Evolutionary conservation across 2,329 filamentous ascomycete species (phyloP).

Genomic region (Hypoxylon sp.): DNA sequence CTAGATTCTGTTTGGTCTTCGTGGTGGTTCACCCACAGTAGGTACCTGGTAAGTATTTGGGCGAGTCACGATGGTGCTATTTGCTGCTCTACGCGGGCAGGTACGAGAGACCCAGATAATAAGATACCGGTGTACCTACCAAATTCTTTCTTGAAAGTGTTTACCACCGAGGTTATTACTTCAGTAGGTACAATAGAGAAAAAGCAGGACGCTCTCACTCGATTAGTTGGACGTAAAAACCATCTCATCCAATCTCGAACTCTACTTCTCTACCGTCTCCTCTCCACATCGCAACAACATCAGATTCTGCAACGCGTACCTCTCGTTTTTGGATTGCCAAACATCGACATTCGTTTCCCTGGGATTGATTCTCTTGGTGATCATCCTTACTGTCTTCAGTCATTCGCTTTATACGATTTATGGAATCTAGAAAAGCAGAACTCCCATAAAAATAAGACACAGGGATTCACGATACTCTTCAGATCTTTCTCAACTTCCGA

Average conservation of each 20-base stretch:
- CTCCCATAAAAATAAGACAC: constrained; percentile 30
- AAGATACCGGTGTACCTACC: constrained; percentile 1
- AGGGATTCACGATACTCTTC: constrained; percentile 21
- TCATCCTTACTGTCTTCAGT: constrained; percentile 50
- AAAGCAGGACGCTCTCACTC: not conserved
- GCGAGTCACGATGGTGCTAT: not conserved
- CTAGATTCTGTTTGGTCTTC: not conserved
- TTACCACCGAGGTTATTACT: not conserved
- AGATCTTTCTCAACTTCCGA: constrained; percentile 19
- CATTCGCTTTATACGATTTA: constrained; percentile 52
- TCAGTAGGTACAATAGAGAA: not conserved
- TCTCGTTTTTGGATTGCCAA: constrained; percentile 65
- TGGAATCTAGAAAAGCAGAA: constrained; percentile 48
- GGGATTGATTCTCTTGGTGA: constrained; percentile 52
- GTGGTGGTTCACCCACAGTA: not conserved
- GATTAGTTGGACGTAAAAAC: not conserved
- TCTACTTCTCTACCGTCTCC: not conserved
- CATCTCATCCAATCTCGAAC: not conserved
- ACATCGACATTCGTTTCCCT: constrained; percentile 48
- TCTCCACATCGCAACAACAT: constrained; percentile 31
- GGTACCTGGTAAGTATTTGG: not conserved
- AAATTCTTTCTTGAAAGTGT: not conserved
- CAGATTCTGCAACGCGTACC: constrained; percentile 17
- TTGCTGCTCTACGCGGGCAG: not conserved
- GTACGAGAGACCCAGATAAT: not conserved